Percentiles rank a stretch among this genome's conserved stretches.
Conservation (phyloP, 345 rosid genomes). For the Dovyalis caffra region DNA sequence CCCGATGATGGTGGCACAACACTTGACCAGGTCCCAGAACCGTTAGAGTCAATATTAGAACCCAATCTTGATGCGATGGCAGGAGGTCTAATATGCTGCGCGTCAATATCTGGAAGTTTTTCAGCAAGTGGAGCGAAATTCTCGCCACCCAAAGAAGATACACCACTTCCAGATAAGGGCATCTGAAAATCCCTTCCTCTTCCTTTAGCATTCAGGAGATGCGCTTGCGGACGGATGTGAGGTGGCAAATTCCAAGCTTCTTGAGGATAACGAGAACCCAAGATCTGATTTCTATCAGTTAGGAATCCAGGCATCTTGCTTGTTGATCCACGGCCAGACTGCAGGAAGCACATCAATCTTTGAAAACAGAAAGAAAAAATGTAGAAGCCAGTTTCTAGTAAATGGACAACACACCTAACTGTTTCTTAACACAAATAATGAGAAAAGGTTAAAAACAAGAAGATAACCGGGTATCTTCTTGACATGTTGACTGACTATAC, state of each 20-base stretch:
- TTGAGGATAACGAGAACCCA: constrained; percentile 36
- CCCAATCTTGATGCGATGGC: constrained; percentile 37
- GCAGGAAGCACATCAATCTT: constrained; percentile 26
- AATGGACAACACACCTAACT: not conserved
- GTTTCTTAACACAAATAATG: not conserved
- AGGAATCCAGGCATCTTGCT: constrained; percentile 30
- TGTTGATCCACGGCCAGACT: constrained; percentile 44
- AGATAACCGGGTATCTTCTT: not conserved
- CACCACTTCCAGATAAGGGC: constrained; percentile 44
- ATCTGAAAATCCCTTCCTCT: constrained; percentile 46
- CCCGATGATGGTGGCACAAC: constrained; percentile 34
- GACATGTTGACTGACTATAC: not conserved
- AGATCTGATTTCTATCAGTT: constrained; percentile 29
- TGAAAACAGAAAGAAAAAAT: not conserved
- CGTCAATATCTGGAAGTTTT: constrained; percentile 36
- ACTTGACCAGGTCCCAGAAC: constrained; percentile 33
- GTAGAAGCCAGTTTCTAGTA: not conserved
- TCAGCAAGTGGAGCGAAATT: constrained; percentile 38
- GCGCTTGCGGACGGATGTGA: constrained; percentile 42
- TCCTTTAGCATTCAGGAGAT: constrained; percentile 37
- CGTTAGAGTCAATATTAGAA: constrained; percentile 41
- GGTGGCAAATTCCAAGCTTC: constrained; percentile 48
- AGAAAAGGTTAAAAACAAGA: not conserved
- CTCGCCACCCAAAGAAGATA: constrained; percentile 43
- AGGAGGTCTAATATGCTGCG: constrained; percentile 41